These are phyloP conservation scores for Capronia coronata DNA, from an alignment of 2,329 filamentous ascomycete genomes.

Conservation along the genomic window DNA sequence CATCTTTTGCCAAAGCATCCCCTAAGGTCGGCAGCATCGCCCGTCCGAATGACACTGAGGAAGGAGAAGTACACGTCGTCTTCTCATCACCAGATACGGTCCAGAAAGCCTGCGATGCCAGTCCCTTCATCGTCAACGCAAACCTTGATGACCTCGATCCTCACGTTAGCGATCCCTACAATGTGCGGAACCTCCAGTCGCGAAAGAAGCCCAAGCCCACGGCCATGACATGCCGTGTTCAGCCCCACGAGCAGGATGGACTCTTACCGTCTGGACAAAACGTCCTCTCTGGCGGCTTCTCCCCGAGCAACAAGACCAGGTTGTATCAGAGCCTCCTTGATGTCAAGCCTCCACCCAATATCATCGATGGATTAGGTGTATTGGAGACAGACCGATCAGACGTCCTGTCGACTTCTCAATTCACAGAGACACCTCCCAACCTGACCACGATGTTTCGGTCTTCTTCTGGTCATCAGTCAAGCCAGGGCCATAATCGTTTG, in stretches of 20 bases:
- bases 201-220: slow-evolving; percentile 15
- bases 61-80: slow-evolving; percentile 17
- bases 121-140: slow-evolving; percentile 21
- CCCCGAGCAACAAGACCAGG: slow-evolving; percentile 14
- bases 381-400: slow-evolving; percentile 8
- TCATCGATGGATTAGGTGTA: slow-evolving; percentile 14
- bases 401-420: slow-evolving; percentile 14
- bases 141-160: slow-evolving; percentile 22
- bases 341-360: slow-evolving; percentile 6
- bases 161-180: slow-evolving; percentile 24
- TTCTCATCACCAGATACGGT: slow-evolving; percentile 14
- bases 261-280: slow-evolving; percentile 7
- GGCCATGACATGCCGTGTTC: slow-evolving; percentile 19
- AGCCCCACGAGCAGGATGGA: not conserved
- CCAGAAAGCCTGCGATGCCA: slow-evolving; percentile 11
- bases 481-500: not conserved
- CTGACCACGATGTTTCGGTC: slow-evolving; percentile 12
- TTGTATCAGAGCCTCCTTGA: slow-evolving; percentile 19
- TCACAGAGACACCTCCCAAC: slow-evolving; percentile 8
- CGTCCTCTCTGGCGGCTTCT: slow-evolving; percentile 15
- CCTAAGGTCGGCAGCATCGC: not conserved
- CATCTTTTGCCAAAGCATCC: slow-evolving; percentile 8
- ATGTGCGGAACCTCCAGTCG: slow-evolving; percentile 23
- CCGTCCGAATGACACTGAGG: not conserved
- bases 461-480: not conserved